Conservation (phyloP, 768 basidiomycete species). For the Asterophora parasitica region DNA sequence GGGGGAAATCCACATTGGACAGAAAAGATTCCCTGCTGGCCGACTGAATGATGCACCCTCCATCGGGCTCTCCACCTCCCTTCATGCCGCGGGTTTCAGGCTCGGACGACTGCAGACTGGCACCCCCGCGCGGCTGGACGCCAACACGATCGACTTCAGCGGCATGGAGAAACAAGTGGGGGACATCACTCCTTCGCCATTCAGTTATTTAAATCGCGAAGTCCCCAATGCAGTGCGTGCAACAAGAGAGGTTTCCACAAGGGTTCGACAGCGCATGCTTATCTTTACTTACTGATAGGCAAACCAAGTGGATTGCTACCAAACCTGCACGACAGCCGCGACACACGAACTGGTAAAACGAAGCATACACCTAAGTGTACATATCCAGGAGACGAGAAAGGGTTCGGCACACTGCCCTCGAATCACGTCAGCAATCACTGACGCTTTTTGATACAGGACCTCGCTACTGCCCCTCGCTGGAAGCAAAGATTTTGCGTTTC, state of each 20-base stretch:
- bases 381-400: conserved; percentile 87
- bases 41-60: conserved; percentile 70
- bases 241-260: background rate
- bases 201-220: conserved; percentile 65
- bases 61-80: conserved; percentile 69
- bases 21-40: conserved; percentile 74
- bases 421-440: no score
- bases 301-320: conserved; percentile 69
- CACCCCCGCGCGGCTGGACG: conserved; percentile 78
- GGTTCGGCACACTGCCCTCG: conserved; percentile 34
- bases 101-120: conserved; percentile 83
- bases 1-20: conserved; percentile 85
- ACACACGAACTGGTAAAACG: conserved; percentile 76
- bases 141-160: conserved; percentile 64
- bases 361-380: conserved; percentile 73
- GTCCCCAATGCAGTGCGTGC: conserved; percentile 66
- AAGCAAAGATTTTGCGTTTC: conserved; percentile 82
- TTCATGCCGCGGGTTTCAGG: conserved; percentile 70
- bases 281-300: conserved; percentile 33
- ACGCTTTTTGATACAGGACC: conserved; percentile 48
- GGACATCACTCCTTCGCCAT: conserved; percentile 61
- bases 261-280: background rate
- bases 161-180: conserved; percentile 61
- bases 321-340: conserved; percentile 63
- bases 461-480: conserved; percentile 87